These are phyloP conservation scores for Pyrenula massariospora DNA, from an alignment of 495 filamentous ascomycete species.

Conservation along the genomic window DNA sequence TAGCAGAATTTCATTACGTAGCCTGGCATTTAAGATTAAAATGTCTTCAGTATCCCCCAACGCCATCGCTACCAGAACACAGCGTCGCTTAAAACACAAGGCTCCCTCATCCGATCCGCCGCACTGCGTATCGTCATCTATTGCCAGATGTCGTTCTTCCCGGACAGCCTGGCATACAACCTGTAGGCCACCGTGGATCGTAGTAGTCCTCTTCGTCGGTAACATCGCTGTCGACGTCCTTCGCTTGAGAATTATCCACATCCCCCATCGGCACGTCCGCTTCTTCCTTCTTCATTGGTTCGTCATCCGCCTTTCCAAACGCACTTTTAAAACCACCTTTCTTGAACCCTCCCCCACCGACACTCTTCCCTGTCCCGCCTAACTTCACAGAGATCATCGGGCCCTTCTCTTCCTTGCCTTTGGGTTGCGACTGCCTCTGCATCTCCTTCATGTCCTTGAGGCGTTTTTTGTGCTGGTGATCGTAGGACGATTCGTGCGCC, in stretches of 20 bases:
- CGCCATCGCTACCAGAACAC: no score
- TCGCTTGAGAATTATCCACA: constrained; percentile 21
- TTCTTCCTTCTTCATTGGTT: constrained; percentile 13
- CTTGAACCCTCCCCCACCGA: constrained; percentile 38
- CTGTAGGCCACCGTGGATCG: constrained; percentile 40
- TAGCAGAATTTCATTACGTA: no score
- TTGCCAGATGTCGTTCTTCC: background rate
- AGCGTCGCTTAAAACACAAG: no score
- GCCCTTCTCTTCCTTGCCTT: constrained; percentile 1
- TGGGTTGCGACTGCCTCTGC: constrained; percentile 25
- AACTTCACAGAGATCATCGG: background rate
- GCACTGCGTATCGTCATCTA: no score
- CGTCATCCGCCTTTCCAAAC: constrained; percentile 37
- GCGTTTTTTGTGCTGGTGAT: constrained; percentile 52
- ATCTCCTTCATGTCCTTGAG: constrained; percentile 56
- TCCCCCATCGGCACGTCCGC: constrained; percentile 22
- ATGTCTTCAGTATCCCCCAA: no score
- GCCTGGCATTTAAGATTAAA: no score
- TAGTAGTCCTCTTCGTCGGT: constrained; percentile 31
- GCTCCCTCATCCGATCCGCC: no score
- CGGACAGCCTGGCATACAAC: constrained; percentile 28
- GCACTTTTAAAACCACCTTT: constrained; percentile 55
- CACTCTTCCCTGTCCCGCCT: background rate
- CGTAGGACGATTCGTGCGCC: constrained; percentile 49
- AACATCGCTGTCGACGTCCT: constrained; percentile 22